These are phyloP conservation scores for Beauveria sp. DNA, from an alignment of 2,329 filamentous ascomycete species.

Conservation along the genomic window DNA sequence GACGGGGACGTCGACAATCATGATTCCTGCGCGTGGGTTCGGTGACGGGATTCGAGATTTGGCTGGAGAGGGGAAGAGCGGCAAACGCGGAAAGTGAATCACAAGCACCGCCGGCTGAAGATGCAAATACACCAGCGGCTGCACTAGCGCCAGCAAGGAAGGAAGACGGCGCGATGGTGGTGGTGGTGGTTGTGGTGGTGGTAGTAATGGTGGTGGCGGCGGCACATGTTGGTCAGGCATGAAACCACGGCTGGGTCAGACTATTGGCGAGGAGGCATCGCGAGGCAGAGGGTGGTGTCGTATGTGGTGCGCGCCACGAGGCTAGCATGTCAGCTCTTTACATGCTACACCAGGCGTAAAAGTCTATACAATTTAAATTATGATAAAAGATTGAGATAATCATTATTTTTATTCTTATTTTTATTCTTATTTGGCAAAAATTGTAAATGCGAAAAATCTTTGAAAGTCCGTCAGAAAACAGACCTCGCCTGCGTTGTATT, in stretches of 20 bases:
- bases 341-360: too few relatives aligned
- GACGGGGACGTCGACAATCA: conserved; percentile 1
- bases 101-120: neutral
- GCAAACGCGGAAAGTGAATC: neutral
- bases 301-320: neutral
- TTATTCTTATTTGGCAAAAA: too few relatives aligned
- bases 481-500: neutral
- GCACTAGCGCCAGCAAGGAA: conserved; percentile 2
- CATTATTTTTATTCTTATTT: too few relatives aligned
- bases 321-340: neutral
- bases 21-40: neutral
- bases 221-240: conserved; percentile 6
- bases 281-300: neutral
- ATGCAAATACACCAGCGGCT: neutral
- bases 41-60: neutral
- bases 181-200: neutral
- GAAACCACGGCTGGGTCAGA: conserved; percentile 1
- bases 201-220: neutral
- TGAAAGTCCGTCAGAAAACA: neutral
- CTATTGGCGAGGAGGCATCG: neutral
- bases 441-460: too few relatives aligned
- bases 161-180: neutral
- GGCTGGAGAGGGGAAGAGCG: neutral
- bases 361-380: too few relatives aligned
- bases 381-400: too few relatives aligned